Evolutionary conservation across 2,329 filamentous ascomycete species (phyloP).

Genomic region (Eutypella sp.): DNA sequence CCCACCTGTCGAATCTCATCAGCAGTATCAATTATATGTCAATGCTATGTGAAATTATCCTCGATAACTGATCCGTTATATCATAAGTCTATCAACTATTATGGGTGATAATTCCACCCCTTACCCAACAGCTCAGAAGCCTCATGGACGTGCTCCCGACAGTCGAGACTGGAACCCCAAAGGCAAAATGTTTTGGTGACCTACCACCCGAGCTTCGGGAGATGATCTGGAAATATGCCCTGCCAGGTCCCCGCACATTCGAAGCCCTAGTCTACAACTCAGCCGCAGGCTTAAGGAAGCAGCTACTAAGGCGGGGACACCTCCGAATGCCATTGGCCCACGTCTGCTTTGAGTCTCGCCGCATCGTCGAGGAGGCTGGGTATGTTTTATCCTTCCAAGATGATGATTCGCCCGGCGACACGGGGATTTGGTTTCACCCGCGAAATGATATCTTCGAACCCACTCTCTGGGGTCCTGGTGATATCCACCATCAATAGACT

Average conservation of each 20-base stretch:
- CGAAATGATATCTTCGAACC: constrained; percentile 18
- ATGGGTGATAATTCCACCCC: too few species aligned
- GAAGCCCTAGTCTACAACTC: constrained; percentile 19
- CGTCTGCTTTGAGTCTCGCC: constrained; percentile 23
- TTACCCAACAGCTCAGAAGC: too few species aligned
- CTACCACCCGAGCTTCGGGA: constrained; percentile 22
- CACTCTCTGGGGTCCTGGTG: constrained; percentile 22
- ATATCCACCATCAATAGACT: constrained; percentile 7
- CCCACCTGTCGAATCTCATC: too few species aligned
- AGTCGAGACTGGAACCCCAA: too few species aligned
- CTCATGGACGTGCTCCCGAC: too few species aligned
- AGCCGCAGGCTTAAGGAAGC: constrained; percentile 16
- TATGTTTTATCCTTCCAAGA: constrained; percentile 23
- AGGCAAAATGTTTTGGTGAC: constrained; percentile 11
- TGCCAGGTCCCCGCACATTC: constrained; percentile 19
- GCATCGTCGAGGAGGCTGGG: constrained; percentile 18
- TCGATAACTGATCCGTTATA: too few species aligned
- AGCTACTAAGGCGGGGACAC: constrained; percentile 17
- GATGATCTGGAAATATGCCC: constrained; percentile 22
- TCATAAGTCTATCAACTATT: too few species aligned
- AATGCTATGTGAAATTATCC: too few species aligned
- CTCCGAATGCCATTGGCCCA: constrained; percentile 20
- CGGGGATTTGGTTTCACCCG: constrained; percentile 24
- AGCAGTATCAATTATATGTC: too few species aligned
- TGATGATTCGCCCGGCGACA: constrained; percentile 19